phyloP scores from a whole-genome alignment of 345 rosid genomes.

The Brassica incana region DNA sequence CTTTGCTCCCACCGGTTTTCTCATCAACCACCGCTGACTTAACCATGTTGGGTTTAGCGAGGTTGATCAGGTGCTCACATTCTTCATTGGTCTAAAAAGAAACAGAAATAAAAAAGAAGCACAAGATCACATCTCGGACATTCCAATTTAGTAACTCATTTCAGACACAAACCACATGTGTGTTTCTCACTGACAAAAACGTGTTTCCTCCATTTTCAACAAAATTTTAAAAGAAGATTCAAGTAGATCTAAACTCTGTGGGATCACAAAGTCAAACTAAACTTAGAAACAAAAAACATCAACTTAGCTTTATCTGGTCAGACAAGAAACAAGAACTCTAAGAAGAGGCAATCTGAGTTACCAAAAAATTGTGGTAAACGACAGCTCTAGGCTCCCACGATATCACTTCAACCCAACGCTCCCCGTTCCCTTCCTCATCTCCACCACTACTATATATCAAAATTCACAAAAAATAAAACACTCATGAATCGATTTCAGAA shows the following conservation, averaged over 20 bases:
- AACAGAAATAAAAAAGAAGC: not conserved
- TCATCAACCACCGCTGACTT: slow-evolving; percentile 92
- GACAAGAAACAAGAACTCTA: slow-evolving; percentile 16
- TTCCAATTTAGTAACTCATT: not conserved
- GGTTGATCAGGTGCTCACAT: slow-evolving; percentile 72
- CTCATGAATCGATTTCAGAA: not conserved
- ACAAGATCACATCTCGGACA: slow-evolving; percentile 10
- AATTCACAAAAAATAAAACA: not conserved
- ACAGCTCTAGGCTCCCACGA: slow-evolving; percentile 98
- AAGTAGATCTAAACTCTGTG: not conserved
- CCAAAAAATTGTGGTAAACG: slow-evolving; percentile 89
- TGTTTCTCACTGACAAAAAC: not conserved
- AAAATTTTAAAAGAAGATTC: too few species aligned
- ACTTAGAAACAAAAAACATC: too few species aligned
- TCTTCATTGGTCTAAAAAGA: slow-evolving; percentile 65
- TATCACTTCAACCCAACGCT: slow-evolving; percentile 84
- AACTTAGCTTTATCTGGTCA: not conserved
- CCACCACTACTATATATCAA: slow-evolving; percentile 34
- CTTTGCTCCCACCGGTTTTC: slow-evolving; percentile 84
- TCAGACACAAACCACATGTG: not conserved
- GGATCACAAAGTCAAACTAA: not conserved
- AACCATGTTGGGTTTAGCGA: slow-evolving; percentile 78
- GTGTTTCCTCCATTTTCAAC: too few species aligned
- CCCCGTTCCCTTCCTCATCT: slow-evolving; percentile 51
- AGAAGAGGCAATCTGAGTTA: slow-evolving; percentile 21